Base-by-base conservation (phyloP, 495 filamentous ascomycete genomes). In the Penicillium odoratum region DNA sequence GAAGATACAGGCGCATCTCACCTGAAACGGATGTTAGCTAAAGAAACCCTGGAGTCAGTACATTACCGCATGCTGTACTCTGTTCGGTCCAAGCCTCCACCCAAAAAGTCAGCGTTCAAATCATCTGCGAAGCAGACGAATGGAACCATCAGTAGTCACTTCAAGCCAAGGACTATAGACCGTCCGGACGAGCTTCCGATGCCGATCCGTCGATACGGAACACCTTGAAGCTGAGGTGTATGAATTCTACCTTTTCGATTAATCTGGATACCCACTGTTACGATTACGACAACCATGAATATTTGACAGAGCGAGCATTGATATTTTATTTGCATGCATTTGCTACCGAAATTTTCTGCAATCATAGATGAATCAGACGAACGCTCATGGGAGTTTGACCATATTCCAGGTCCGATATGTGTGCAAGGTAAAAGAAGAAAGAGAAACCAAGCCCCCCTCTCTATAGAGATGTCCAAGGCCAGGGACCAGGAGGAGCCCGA, bases 1-100 rank as follows among this genome's bases (percentile, higher is more conserved):
- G 76, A 85, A 56, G 90, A 93, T 65, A 81, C 84, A 0, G 89
- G 90, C 28, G 87, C 88, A 26, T 82, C 86, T 7, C 83, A 87
- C 66, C 80, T 92, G 53, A 84, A 83, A 16, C 80, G 89, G 18
- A 86, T 89, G 46, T 81, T 92, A 52, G 86, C 88, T 0, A 93
- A 94, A 67, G 81, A 83, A 45, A 80, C 78, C 25, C 74, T 96
- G 6, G 88, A 94, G 63, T 74, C 84, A 3, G 67, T 97, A 9
- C 79, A 88, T 53, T 85, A 90, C 49, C 81, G 91, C 49, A 78
- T 96, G 46, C 64, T 85, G 38, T 86, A 88, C 64, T 83, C 83
- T 0, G 83, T 96, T 9, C 76, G 92, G 40, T 88, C 87, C 9
- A 83, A 82, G 65, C 82, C 82, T 31, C 83, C 74, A 51, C 78